These are phyloP conservation scores for Lathyrus aphaca DNA, from an alignment of 306 rosid genomes.

Conservation along the genomic window DNA sequence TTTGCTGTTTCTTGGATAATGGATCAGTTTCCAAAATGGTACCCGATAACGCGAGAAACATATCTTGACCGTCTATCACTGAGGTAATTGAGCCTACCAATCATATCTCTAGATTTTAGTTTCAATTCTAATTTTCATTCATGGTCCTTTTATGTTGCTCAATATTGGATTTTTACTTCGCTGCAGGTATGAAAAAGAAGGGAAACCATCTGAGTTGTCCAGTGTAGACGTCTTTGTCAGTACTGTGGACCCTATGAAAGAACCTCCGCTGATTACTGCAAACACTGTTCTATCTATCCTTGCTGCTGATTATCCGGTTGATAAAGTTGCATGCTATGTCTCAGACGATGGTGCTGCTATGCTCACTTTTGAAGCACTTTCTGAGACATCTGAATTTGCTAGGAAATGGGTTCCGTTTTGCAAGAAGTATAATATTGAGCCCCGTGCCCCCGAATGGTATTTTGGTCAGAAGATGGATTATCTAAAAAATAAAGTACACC, in stretches of 20 bases:
- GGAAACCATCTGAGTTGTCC: slow-evolving; percentile 82
- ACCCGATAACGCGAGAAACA: slow-evolving; percentile 89
- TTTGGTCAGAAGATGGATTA: slow-evolving; percentile 86
- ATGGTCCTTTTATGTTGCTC: slow-evolving; percentile 16
- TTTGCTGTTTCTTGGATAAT: slow-evolving; percentile 95
- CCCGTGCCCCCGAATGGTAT: slow-evolving; percentile 97
- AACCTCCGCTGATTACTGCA: slow-evolving; percentile 93
- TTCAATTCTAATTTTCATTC: slow-evolving; percentile 20
- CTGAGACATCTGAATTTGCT: slow-evolving; percentile 94
- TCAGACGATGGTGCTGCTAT: slow-evolving; percentile 99
- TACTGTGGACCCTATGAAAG: slow-evolving; percentile 97
- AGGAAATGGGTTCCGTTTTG: slow-evolving; percentile 91
- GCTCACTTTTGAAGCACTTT: slow-evolving; percentile 97
- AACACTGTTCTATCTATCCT: slow-evolving; percentile 96
- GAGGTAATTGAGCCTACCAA: slow-evolving; percentile 54
- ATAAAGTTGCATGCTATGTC: slow-evolving; percentile 95
- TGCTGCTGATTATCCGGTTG: slow-evolving; percentile 90
- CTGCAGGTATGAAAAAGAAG: slow-evolving; percentile 96
- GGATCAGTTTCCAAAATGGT: slow-evolving; percentile 98
- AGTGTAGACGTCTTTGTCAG: slow-evolving; percentile 83
- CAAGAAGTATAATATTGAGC: slow-evolving; percentile 83
- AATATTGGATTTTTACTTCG: slow-evolving; percentile 36
- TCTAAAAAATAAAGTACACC: slow-evolving; percentile 88
- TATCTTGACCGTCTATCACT: slow-evolving; percentile 90
- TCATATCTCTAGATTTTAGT: neutral